These are phyloP conservation scores for Xylariaceae sp. DNA, from an alignment of 2,329 filamentous ascomycete species.

Conservation along the genomic window DNA sequence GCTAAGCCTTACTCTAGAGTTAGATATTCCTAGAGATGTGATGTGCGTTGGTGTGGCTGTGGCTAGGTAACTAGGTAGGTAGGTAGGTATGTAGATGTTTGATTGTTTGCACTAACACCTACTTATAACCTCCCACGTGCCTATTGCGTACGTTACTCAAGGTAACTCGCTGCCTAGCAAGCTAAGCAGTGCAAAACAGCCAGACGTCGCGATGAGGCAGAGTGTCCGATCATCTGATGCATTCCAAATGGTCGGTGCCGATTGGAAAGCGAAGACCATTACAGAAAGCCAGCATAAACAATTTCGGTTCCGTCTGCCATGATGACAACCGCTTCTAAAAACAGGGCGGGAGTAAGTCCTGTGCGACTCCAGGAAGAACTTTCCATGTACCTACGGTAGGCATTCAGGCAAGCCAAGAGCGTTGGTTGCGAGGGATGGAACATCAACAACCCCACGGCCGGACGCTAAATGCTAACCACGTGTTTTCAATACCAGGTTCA, in stretches of 20 bases:
- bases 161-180: too few relatives aligned
- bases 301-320: slow-evolving; percentile 3
- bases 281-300: not conserved
- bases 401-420: slow-evolving; percentile 3
- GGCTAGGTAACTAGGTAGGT: not conserved
- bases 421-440: not conserved
- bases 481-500: slow-evolving; percentile 4
- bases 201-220: not conserved
- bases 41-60: too few relatives aligned
- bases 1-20: too few relatives aligned
- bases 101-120: too few relatives aligned
- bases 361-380: slow-evolving; percentile 11
- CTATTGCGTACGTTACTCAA: too few relatives aligned
- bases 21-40: too few relatives aligned
- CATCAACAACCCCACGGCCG: slow-evolving; percentile 13
- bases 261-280: not conserved
- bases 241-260: not conserved
- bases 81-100: not conserved
- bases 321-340: slow-evolving; percentile 13
- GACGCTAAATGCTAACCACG: slow-evolving; percentile 14
- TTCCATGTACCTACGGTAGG: slow-evolving; percentile 9
- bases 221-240: not conserved
- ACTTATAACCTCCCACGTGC: too few relatives aligned
- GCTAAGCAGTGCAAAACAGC: too few relatives aligned
- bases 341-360: slow-evolving; percentile 4